A percentile compares a stretch with the other conserved stretches of the same genome.
Conservation (phyloP, 2,329 filamentous ascomycete genomes). For the Apiospora marii region DNA sequence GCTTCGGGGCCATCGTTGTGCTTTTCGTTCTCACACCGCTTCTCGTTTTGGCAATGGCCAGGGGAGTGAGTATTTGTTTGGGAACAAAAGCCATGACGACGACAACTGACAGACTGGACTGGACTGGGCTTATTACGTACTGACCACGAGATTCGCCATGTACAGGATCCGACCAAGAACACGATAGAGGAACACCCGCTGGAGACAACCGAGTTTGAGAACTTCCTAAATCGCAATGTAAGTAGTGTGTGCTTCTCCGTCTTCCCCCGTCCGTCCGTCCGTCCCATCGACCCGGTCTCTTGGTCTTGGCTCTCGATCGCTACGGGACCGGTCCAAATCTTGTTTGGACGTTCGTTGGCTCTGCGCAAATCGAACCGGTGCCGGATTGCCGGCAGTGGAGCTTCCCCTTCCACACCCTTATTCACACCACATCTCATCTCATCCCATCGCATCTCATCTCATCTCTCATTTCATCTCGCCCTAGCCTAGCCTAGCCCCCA, state of each 20-base stretch:
- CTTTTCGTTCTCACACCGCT: background rate
- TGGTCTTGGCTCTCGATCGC: slow-evolving; percentile 14
- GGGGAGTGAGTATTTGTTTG: no score
- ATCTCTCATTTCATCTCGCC: no score
- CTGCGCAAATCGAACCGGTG: slow-evolving; percentile 1
- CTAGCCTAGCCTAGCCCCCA: no score
- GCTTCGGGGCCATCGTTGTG: background rate
- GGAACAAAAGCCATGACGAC: background rate
- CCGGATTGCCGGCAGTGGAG: slow-evolving; percentile 14
- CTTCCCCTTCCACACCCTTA: background rate
- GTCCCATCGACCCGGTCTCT: slow-evolving; percentile 13
- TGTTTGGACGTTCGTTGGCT: slow-evolving; percentile 18
- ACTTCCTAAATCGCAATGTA: slow-evolving; percentile 61
- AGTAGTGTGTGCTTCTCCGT: slow-evolving; percentile 37
- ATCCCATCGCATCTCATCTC: background rate
- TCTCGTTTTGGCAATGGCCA: background rate
- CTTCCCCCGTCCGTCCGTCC: background rate
- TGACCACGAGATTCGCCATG: background rate
- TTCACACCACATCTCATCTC: background rate
- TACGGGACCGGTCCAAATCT: slow-evolving; percentile 13
- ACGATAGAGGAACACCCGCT: slow-evolving; percentile 59
- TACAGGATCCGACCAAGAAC: slow-evolving; percentile 59
- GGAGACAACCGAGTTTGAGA: slow-evolving; percentile 63
- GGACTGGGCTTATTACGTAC: background rate
- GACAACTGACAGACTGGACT: slow-evolving; percentile 2